These are phyloP conservation scores for Clohesyomyces aquaticus DNA, from an alignment of 495 filamentous ascomycete genomes.

Conservation along the genomic window DNA sequence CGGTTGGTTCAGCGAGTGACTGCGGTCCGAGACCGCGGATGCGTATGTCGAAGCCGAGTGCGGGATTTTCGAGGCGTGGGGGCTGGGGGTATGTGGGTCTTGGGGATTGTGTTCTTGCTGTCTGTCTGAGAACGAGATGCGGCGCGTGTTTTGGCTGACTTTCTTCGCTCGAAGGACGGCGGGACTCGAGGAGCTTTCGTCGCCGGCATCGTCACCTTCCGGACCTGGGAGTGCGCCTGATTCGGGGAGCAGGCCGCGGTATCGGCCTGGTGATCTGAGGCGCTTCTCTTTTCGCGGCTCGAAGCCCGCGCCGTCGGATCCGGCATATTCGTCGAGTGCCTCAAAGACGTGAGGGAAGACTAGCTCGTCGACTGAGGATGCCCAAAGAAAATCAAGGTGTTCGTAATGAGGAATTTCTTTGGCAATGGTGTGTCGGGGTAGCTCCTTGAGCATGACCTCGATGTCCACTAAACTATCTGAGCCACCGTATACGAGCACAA, in stretches of 20 bases:
- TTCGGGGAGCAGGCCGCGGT: constrained; percentile 23
- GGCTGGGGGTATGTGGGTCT: constrained; percentile 8
- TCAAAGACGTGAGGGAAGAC: constrained; percentile 91
- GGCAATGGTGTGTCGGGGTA: constrained; percentile 80
- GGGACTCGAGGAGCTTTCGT: constrained; percentile 34
- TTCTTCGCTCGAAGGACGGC: constrained; percentile 23
- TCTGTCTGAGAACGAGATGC: constrained; percentile 15
- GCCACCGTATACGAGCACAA: constrained; percentile 90
- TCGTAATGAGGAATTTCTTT: constrained; percentile 89
- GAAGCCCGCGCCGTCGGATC: not conserved
- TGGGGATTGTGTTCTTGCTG: not conserved
- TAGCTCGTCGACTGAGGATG: constrained; percentile 72
- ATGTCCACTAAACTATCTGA: constrained; percentile 96
- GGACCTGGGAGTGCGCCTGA: constrained; percentile 23
- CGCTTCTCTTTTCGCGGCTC: constrained; percentile 24
- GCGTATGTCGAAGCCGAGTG: constrained; percentile 24
- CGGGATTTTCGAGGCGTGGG: constrained; percentile 23
- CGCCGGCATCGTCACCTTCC: constrained; percentile 33
- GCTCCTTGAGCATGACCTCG: constrained; percentile 81
- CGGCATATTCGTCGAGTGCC: constrained; percentile 62
- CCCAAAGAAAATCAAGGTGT: constrained; percentile 98
- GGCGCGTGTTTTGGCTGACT: constrained; percentile 26
- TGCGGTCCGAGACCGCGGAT: constrained; percentile 9
- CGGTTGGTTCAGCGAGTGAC: constrained; percentile 15
- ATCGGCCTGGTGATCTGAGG: constrained; percentile 25